A percentile compares a stretch with the other conserved stretches of the same genome.
Conservation (phyloP, 331 rosid species). For the Stylosanthes scabra region DNA sequence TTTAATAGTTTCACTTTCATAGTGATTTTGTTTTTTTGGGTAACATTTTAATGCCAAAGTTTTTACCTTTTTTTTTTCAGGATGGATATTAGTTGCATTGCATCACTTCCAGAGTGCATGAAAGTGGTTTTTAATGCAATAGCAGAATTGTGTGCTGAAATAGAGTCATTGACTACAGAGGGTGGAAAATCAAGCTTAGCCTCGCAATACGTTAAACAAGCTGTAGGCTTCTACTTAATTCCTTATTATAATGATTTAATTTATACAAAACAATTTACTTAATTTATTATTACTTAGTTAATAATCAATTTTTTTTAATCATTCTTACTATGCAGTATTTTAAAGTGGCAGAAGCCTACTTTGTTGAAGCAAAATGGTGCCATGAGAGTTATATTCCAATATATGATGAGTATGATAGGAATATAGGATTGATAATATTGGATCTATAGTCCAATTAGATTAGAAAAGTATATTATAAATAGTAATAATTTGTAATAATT, state of each 20-base stretch:
- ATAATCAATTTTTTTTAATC: neutral
- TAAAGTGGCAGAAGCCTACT: slow-evolving; percentile 11
- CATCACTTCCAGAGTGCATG: too few species aligned
- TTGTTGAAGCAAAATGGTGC: slow-evolving; percentile 49
- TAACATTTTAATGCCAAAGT: too few species aligned
- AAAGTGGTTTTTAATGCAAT: slow-evolving; percentile 5
- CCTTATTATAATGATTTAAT: too few species aligned
- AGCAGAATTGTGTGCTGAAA: slow-evolving; percentile 32
- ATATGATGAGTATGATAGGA: slow-evolving; percentile 44
- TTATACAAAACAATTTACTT: too few species aligned
- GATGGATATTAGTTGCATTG: too few species aligned
- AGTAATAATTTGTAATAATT: too few species aligned
- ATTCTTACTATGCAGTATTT: slow-evolving; percentile 17
- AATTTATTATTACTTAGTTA: neutral
- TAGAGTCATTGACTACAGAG: slow-evolving; percentile 6
- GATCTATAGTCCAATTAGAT: too few species aligned
- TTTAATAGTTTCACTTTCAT: too few species aligned
- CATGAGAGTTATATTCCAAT: slow-evolving; percentile 33
- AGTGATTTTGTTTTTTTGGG: too few species aligned
- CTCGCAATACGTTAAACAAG: slow-evolving; percentile 31
- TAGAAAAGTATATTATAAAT: too few species aligned
- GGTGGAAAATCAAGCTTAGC: slow-evolving; percentile 31
- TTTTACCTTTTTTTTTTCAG: too few species aligned
- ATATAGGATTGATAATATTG: too few species aligned
- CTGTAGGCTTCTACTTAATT: slow-evolving; percentile 28